Base-by-base conservation (phyloP, 805 yeast genomes). In the Helenozyma baotianmanensis region DNA sequence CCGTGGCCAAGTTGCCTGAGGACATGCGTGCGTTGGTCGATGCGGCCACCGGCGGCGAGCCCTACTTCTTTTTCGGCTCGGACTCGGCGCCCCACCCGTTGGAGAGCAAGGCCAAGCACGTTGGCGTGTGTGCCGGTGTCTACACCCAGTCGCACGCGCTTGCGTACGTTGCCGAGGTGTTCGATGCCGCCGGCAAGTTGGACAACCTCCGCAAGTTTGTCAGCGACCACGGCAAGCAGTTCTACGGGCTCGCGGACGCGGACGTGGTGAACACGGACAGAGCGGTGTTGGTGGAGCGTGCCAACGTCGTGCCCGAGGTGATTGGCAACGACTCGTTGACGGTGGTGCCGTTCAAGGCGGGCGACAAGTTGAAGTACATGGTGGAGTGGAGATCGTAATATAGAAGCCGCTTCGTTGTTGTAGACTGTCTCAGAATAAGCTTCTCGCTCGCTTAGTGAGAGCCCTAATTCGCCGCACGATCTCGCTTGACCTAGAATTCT, bases 81-180 rank as follows among this genome's bases (percentile, higher is more conserved):
- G 99, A 92, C 58, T 86, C 96, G 14, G 99, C 99, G 19, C 99
- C 98, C 16, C 98, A 92, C 57, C 95, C 96, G 6, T 52, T 85
- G 16, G 74, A 75, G 42, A 79, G 79, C 39, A 94, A 94, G 60
- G 70, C 85, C 16, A 80, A 73, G 40, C 87, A 78, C 45, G 64
- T 69, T 23, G 90, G 89, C 14, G 97, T 90, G 12, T 87, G 97
- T 51, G 99, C 99, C n/a, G 99, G 99, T 52, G 96, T 92, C 7
- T 92, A 75, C 61, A 85, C 97, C 2, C 98, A 92, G 58, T 74
- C 85, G 14, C 76, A 76, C 47, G 95, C 83, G 2, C 59, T 92
- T 13, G 69, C 88, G 7, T 92, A 90, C 45, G 63, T 92, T 17
- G 97, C 97, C 3, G 82, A 89, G 56, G 76, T 84, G 1, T 92